Evolutionary conservation across 2,329 filamentous ascomycete genomes (phyloP).

Genomic region (Arthrobotrys sphaeroides): DNA sequence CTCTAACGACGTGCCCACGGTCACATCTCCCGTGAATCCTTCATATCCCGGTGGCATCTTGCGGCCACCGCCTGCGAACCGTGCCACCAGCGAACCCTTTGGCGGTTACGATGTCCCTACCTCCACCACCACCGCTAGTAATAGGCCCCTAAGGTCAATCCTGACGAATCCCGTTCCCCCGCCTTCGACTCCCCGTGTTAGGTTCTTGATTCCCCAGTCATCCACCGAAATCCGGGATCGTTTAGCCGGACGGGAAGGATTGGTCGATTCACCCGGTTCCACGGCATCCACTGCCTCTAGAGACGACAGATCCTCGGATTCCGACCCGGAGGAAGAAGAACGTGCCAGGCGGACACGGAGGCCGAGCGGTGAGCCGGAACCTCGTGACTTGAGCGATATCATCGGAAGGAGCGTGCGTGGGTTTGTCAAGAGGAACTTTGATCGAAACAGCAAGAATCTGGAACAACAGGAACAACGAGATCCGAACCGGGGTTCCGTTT

Average conservation of each 20-base stretch:
- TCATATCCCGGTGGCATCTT: constrained; percentile 3
- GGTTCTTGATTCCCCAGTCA: constrained; percentile 49
- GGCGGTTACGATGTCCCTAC: constrained; percentile 44
- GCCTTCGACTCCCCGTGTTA: constrained; percentile 42
- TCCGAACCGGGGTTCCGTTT: constrained; percentile 1
- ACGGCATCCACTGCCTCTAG: constrained; percentile 32
- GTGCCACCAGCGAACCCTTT: constrained; percentile 42
- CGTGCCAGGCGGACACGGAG: neutral
- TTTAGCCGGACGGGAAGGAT: constrained; percentile 31
- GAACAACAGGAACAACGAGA: constrained; percentile 8
- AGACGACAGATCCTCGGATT: constrained; percentile 32
- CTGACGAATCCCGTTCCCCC: constrained; percentile 46
- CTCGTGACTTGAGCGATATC: constrained; percentile 45
- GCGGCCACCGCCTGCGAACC: constrained; percentile 31
- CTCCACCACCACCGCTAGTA: constrained; percentile 23
- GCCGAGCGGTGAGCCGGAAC: constrained; percentile 1
- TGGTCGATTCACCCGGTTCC: constrained; percentile 46
- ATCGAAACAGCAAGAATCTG: neutral
- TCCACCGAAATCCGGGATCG: constrained; percentile 45
- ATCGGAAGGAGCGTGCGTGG: constrained; percentile 44
- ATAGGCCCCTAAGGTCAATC: constrained; percentile 30
- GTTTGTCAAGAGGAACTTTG: constrained; percentile 43
- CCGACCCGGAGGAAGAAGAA: constrained; percentile 12
- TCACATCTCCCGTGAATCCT: constrained; percentile 1
- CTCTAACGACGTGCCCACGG: constrained; percentile 34